Evolutionary conservation across 2,329 filamentous ascomycete genomes (phyloP).

Genomic region (Paracamarosporium sp.): DNA sequence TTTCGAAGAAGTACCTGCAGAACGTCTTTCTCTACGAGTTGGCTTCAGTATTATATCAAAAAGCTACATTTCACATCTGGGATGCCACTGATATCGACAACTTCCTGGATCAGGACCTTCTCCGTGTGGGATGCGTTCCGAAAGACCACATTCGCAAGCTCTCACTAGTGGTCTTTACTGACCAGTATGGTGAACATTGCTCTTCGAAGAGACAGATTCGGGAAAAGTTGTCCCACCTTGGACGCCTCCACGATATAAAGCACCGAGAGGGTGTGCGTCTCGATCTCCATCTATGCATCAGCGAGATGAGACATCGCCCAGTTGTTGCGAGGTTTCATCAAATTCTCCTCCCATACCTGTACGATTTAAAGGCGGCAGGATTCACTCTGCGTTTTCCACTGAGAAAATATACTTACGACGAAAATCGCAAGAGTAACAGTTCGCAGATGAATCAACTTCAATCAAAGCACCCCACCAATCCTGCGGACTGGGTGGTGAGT

Average conservation of each 20-base stretch:
- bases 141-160: background rate
- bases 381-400: background rate
- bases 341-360: background rate
- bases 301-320: background rate
- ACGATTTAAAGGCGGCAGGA: background rate
- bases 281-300: slow-evolving; percentile 5
- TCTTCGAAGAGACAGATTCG: background rate
- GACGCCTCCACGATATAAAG: background rate
- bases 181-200: background rate
- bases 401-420: background rate
- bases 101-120: background rate
- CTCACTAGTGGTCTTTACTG: slow-evolving; percentile 1
- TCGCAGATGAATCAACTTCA: background rate
- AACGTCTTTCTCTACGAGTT: background rate
- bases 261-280: background rate
- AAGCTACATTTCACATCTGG: slow-evolving; percentile 5
- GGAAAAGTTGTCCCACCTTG: background rate
- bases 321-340: background rate
- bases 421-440: background rate
- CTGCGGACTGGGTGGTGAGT: background rate
- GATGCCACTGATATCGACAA: background rate
- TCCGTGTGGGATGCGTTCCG: background rate
- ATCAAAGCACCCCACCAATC: background rate
- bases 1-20: background rate
- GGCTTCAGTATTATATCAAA: background rate